Conservation (phyloP, 2,329 filamentous ascomycete genomes). For the Diaporthe amygdali region DNA sequence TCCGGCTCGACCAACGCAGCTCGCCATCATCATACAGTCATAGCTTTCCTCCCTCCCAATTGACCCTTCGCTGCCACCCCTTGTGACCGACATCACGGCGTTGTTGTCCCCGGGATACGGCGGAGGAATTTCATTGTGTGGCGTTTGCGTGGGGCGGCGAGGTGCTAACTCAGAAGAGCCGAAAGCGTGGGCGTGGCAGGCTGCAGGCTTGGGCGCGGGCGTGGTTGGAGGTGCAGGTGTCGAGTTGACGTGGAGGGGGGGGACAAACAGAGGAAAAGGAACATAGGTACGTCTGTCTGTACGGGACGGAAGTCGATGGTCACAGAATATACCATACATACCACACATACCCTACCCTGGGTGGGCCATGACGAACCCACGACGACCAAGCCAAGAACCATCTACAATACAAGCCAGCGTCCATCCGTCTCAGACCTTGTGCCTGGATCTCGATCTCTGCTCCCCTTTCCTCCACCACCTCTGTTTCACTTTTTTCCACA, state of each 20-base stretch:
- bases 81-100: background rate
- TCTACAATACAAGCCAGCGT: background rate
- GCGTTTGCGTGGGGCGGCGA: background rate
- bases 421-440: background rate
- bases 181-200: background rate
- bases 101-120: background rate
- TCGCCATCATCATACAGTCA: background rate
- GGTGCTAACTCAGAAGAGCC: background rate
- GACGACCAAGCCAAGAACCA: slow-evolving; percentile 1
- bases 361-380: slow-evolving; percentile 3
- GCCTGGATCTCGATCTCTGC: background rate
- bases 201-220: too few relatives aligned
- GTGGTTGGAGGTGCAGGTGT: background rate
- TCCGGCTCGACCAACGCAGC: background rate
- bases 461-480: background rate
- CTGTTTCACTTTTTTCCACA: background rate
- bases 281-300: background rate
- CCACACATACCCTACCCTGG: too few relatives aligned
- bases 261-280: background rate
- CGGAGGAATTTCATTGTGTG: background rate
- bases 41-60: background rate
- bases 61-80: background rate
- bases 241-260: background rate
- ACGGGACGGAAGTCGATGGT: background rate
- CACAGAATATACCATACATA: background rate